These are phyloP conservation scores for Leccinum longicurvipes DNA, from an alignment of 768 basidiomycete species.

Conservation along the genomic window DNA sequence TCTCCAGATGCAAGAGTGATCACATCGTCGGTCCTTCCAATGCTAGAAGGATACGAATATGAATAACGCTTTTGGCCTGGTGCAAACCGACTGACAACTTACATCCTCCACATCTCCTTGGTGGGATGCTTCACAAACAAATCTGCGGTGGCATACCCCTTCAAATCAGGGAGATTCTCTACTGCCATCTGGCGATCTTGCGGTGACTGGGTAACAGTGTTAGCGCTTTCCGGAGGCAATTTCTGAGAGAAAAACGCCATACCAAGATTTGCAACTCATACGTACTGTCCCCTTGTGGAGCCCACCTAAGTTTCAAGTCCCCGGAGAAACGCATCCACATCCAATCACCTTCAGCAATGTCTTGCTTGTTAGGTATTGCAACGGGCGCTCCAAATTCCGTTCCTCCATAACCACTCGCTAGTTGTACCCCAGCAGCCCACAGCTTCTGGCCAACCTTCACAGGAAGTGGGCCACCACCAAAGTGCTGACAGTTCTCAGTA, in stretches of 20 bases:
- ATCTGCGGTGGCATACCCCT: conserved; percentile 40
- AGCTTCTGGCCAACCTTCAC: conserved; percentile 33
- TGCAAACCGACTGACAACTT: background rate
- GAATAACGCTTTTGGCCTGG: background rate
- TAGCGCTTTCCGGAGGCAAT: background rate
- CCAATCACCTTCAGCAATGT: conserved; percentile 29
- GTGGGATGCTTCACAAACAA: conserved; percentile 44
- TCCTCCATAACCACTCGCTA: conserved; percentile 36
- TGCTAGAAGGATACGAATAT: background rate
- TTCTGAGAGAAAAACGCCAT: background rate
- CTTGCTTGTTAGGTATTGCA: background rate
- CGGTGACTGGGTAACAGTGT: background rate
- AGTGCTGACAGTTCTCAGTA: conserved; percentile 22
- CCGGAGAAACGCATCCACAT: conserved; percentile 32
- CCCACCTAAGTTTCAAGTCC: conserved; percentile 25
- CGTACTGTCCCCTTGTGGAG: conserved; percentile 31
- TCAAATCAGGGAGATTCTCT: conserved; percentile 34
- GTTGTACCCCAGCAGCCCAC: conserved; percentile 29
- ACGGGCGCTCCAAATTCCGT: conserved; percentile 26
- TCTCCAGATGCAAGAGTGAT: conserved; percentile 28
- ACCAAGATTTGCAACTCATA: conserved; percentile 42
- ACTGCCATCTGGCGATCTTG: conserved; percentile 1
- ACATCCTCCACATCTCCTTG: conserved; percentile 43
- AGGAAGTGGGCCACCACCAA: conserved; percentile 38
- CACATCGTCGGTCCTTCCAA: conserved; percentile 36